These are phyloP conservation scores for Pyricularia sp. DNA, from an alignment of 2,329 filamentous ascomycete genomes.

Conservation along the genomic window DNA sequence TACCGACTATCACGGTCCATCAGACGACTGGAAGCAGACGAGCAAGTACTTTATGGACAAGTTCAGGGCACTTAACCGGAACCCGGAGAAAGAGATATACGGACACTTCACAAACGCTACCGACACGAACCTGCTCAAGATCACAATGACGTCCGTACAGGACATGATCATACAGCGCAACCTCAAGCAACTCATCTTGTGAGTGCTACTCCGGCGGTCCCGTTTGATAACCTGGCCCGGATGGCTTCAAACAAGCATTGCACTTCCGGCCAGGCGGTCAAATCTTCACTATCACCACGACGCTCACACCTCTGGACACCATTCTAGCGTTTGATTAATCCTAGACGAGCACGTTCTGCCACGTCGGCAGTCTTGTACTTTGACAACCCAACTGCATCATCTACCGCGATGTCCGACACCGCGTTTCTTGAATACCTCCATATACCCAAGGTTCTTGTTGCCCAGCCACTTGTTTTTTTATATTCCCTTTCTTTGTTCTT, in stretches of 20 bases:
- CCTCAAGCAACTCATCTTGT: conserved; percentile 69
- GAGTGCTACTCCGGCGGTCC: conserved; percentile 16
- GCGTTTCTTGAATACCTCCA: neutral
- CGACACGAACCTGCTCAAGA: conserved; percentile 68
- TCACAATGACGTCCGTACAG: conserved; percentile 78
- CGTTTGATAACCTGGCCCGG: neutral
- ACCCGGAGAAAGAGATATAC: conserved; percentile 54
- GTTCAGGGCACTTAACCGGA: conserved; percentile 67
- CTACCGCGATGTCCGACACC: neutral
- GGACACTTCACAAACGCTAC: conserved; percentile 55
- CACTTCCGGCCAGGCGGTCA: too few species aligned
- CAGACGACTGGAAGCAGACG: conserved; percentile 63
- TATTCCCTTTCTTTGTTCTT: neutral
- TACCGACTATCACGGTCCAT: conserved; percentile 66
- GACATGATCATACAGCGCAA: conserved; percentile 85
- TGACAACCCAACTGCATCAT: neutral
- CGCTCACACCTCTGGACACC: neutral
- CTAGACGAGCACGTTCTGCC: neutral
- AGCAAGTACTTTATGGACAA: conserved; percentile 77
- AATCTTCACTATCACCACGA: neutral
- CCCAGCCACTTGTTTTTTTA: neutral
- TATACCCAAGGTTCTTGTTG: neutral
- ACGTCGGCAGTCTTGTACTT: neutral
- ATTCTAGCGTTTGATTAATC: neutral
- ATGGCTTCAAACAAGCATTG: too few species aligned